Base-by-base conservation (phyloP, 306 rosid species). In the Chamaecrista fasciculata region DNA sequence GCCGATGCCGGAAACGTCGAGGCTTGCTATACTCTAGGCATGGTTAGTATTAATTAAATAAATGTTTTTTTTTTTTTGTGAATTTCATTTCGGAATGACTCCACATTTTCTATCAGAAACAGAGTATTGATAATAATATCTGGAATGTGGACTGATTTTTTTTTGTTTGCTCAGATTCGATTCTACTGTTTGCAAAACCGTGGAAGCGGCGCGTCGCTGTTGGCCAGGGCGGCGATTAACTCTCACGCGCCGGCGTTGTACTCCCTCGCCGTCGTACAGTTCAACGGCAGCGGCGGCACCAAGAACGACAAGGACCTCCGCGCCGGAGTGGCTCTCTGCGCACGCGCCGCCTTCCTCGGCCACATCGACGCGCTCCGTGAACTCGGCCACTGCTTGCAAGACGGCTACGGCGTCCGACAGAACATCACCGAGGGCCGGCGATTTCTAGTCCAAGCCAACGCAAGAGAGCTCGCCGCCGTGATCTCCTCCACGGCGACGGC, bases 381-480 rank as follows among this genome's bases (percentile, higher is more conserved):
- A 75, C 86, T 93, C 0, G 98, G 98, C 0, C 98, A 93, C 84
- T 93, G 98, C 65, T 85, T 93, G 2, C 97, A 90, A 71, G 98
- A 93, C 63, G 98, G 98, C 51, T 93, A 93, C 82, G 98, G 98
- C 11, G 94, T 85, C 28, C 93, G 91, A 2, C 97, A 86, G 59
- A 90, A 88, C 79, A 81, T 90, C 0, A 55, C 84, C 1, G 98
- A 93, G 47, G 98, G 98, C 0, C 78, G 98, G 0, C 85, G 97
- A 0, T 90, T 90, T 48, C 83, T 93, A 2, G 90, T 93, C 0
- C 97, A 90, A 33, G 98, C 98, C 34, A 93, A 93, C 91, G 90
- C 98, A 1, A 82, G 97, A 6, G 98, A 93, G 57, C 90, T 93
- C 2, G 94, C 91, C 4, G 79, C 97, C 12, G 98, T 93, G 52